A percentile compares a stretch with the other conserved stretches of the same genome.
These are phyloP conservation scores for Taphrina pruni DNA, from an alignment of 1,139 yeast genomes.

Conservation along the genomic window DNA sequence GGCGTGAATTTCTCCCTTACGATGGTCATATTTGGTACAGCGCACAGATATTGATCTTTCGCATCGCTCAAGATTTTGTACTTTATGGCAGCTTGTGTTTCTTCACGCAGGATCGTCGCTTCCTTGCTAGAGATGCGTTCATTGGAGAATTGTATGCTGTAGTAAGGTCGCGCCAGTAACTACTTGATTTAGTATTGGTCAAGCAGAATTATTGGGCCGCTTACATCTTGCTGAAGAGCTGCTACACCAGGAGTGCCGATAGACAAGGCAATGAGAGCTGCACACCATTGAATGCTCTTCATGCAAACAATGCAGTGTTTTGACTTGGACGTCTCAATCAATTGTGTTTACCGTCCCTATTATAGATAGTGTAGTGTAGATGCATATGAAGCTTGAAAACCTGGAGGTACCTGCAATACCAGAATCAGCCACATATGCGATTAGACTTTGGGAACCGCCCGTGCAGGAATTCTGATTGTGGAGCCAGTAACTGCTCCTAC, in stretches of 20 bases:
- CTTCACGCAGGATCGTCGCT: constrained; percentile 1
- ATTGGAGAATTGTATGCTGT: constrained; percentile 8
- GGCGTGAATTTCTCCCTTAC: not conserved
- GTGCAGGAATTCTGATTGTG: too few species aligned
- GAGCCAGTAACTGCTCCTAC: too few species aligned
- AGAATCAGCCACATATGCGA: too few species aligned
- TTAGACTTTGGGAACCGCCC: too few species aligned
- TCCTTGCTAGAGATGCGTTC: constrained; percentile 6
- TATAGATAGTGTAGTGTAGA: too few species aligned
- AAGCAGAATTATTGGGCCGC: not conserved
- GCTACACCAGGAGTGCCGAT: not conserved
- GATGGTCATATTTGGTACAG: constrained; percentile 21
- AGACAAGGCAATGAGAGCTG: not conserved
- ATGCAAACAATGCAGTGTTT: not conserved
- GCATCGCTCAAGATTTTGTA: constrained; percentile 25
- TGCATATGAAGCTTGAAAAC: too few species aligned
- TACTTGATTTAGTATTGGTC: not conserved
- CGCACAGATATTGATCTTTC: constrained; percentile 22
- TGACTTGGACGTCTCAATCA: too few species aligned
- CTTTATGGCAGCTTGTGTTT: not conserved
- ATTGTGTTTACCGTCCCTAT: too few species aligned
- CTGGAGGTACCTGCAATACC: too few species aligned
- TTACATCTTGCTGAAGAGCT: constrained; percentile 5
- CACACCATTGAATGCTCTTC: not conserved
- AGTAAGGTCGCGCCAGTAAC: constrained; percentile 33